Percentiles rank a stretch among this genome's conserved stretches.
Evolutionary conservation across 2,329 filamentous ascomycete genomes (phyloP).

Genomic region (Coniochaeta sp.): DNA sequence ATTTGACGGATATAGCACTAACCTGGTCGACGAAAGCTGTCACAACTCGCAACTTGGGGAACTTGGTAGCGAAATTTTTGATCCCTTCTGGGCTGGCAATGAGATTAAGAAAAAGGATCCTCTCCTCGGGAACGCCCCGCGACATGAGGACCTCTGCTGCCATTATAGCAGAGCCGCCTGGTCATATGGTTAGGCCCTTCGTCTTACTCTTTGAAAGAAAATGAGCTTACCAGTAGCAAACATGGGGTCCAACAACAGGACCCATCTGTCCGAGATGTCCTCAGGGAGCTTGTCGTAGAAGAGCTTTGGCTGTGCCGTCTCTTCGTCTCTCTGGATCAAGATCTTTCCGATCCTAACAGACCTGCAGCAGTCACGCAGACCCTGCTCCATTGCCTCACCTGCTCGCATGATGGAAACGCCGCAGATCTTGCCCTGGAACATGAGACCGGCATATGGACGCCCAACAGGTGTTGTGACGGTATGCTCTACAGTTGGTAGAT

Average conservation of each 20-base stretch:
- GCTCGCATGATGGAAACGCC: constrained; percentile 98
- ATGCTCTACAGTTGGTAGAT: constrained; percentile 85
- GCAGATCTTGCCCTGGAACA: constrained; percentile 97
- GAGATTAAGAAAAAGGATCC: constrained; percentile 91
- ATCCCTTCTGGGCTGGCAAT: constrained; percentile 96
- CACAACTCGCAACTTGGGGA: constrained; percentile 83
- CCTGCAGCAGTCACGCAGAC: constrained; percentile 89
- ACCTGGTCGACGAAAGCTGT: constrained; percentile 82
- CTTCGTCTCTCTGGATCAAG: constrained; percentile 93
- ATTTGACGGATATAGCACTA: no score
- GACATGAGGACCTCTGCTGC: constrained; percentile 88
- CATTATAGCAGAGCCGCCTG: constrained; percentile 93
- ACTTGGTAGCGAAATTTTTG: constrained; percentile 79
- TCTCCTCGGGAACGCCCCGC: constrained; percentile 87
- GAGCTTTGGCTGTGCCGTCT: constrained; percentile 82
- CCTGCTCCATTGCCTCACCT: constrained; percentile 97
- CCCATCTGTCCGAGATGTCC: constrained; percentile 90
- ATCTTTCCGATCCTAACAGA: constrained; percentile 99
- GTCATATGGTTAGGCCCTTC: constrained; percentile 6
- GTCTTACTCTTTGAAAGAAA: background rate
- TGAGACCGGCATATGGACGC: constrained; percentile 78
- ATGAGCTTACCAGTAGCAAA: constrained; percentile 74
- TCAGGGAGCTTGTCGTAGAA: constrained; percentile 97
- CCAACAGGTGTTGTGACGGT: constrained; percentile 88
- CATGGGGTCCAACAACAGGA: constrained; percentile 95